Evolutionary conservation across 1,139 yeast genomes (phyloP), one percentile per base, ranked within the genome.

Genomic region (Protomyces inundatus): DNA sequence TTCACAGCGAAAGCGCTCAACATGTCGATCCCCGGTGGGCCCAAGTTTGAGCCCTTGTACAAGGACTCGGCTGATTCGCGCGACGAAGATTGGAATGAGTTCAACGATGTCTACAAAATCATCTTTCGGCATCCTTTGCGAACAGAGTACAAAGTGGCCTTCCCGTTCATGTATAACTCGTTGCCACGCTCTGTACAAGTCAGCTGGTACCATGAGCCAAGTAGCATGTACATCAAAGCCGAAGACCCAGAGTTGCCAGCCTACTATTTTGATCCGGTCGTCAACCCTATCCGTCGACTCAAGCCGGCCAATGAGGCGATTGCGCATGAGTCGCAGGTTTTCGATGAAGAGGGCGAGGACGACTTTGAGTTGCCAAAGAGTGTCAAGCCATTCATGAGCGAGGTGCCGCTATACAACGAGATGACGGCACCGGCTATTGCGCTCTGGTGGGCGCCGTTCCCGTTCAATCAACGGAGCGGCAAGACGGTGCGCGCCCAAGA

Each of bases 11-110:
- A 93, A 71, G 93, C 96, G 6, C 79, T 95, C 66, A 90, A 90
- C 71, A 81, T 86, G 61, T 86, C 96, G 0, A 79, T 93, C 50
- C 97, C 97, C 0, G 97, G 97, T 3, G 99, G 98, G 0, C 98
- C 99, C 3, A 89, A 87, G 72, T 93, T 91, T 74, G 98, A 91
- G 74, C 97, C 97, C 0, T 75, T 91, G n/a, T 84, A 79, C 75
- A 85, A 85, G 66, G 87, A 86, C 64, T 78, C 79, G 40, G 85
- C 86, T 68, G 85, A 86, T 3, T 86, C 82, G 51, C 40, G 56
- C 10, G 77, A 77, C 59, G 95, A 87, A 67, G 97, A 90, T 71
- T 87, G 82, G 73, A 89, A 90, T 58, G 98, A 93, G 73, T 91
- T 93, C 75, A 90, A 91, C 72, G 83, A 96, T 9, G 81, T 91